phyloP scores from a whole-genome alignment of 2,329 filamentous ascomycete species.

The Pyrenophora tritici-repentis region DNA sequence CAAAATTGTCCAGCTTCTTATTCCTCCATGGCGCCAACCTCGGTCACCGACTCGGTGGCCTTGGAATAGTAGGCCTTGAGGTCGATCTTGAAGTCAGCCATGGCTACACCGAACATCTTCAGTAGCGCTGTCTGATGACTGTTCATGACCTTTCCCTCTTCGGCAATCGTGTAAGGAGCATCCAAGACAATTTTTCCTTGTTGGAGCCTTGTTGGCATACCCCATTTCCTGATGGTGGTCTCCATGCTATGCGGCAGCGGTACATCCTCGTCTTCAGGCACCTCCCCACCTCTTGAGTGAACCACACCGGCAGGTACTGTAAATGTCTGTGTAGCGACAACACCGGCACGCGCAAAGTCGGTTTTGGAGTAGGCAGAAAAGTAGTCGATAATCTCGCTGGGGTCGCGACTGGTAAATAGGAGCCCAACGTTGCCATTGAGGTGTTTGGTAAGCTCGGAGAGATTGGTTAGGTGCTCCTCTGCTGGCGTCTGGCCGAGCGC shows the following conservation, averaged over 20 bases:
- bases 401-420: constrained; percentile 81
- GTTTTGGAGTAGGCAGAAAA: constrained; percentile 74
- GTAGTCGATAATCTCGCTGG: constrained; percentile 69
- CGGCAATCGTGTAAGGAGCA: constrained; percentile 75
- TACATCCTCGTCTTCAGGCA: constrained; percentile 80
- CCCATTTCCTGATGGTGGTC: constrained; percentile 85
- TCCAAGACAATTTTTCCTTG: constrained; percentile 86
- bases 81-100: constrained; percentile 87
- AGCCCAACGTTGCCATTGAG: constrained; percentile 85
- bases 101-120: constrained; percentile 89
- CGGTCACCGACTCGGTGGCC: constrained; percentile 51
- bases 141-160: constrained; percentile 82
- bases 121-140: constrained; percentile 89
- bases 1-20: constrained; percentile 24
- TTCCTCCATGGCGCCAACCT: constrained; percentile 57
- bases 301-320: constrained; percentile 82
- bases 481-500: constrained; percentile 80
- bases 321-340: constrained; percentile 73
- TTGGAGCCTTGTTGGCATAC: constrained; percentile 85
- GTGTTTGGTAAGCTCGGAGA: constrained; percentile 70
- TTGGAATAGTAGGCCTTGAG: constrained; percentile 66
- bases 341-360: constrained; percentile 91
- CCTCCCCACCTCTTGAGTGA: constrained; percentile 76
- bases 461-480: constrained; percentile 79
- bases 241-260: constrained; percentile 87